Conservation (phyloP, 768 basidiomycete genomes). For the Rhizopogon vesiculosus region DNA sequence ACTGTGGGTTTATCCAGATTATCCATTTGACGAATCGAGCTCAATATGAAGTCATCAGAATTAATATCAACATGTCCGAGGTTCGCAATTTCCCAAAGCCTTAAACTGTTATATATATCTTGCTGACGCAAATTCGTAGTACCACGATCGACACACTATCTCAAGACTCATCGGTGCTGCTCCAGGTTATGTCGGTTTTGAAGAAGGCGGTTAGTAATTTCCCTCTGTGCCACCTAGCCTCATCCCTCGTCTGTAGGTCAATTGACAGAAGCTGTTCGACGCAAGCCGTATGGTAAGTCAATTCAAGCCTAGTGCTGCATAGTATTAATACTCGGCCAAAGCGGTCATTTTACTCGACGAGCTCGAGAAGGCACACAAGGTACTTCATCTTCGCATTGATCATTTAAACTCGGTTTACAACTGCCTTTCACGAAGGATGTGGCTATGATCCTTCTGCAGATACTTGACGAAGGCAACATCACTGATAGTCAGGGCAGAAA, state of each 20-base stretch:
- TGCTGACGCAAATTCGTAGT: conserved; percentile 37
- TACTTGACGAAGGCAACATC: conserved; percentile 84
- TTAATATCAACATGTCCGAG: conserved; percentile 96
- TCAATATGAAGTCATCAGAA: conserved; percentile 37
- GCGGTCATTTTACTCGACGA: conserved; percentile 66
- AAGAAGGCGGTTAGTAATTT: conserved; percentile 54
- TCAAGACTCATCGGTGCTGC: conserved; percentile 89
- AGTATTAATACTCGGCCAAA: conserved; percentile 9
- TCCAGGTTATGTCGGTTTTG: conserved; percentile 83
- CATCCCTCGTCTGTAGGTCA: conserved; percentile 34
- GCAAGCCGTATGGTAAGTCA: conserved; percentile 48
- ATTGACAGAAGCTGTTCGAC: conserved; percentile 59
- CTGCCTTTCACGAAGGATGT: conserved; percentile 52
- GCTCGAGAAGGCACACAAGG: conserved; percentile 81
- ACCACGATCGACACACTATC: conserved; percentile 88
- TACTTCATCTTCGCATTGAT: conserved; percentile 14
- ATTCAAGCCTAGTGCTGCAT: not conserved
- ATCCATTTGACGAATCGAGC: not conserved
- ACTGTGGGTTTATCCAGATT: conserved; percentile 46
- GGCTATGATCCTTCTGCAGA: conserved; percentile 84
- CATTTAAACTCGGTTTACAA: not conserved
- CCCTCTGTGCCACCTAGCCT: not conserved
- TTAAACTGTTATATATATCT: not conserved
- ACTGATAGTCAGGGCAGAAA: conserved; percentile 92
- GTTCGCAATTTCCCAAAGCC: conserved; percentile 11